Evolutionary conservation across 306 rosid genomes (phyloP).

Genomic region (Nissolia schottii): DNA sequence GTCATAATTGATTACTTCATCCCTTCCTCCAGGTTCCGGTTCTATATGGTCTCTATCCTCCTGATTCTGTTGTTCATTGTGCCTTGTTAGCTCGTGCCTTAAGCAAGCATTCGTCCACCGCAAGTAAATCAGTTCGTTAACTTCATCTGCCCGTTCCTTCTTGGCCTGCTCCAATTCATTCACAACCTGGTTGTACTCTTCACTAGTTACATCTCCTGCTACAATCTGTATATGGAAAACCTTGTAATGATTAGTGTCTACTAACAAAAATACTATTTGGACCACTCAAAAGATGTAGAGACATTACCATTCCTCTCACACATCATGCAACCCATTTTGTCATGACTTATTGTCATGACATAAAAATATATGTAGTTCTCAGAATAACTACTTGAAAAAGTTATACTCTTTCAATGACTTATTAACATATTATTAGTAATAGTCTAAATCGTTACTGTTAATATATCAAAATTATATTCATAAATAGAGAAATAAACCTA

Average conservation of each 20-base stretch:
- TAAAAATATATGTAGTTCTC: too few species aligned
- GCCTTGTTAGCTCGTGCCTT: slow-evolving; percentile 40
- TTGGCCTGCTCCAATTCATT: slow-evolving; percentile 40
- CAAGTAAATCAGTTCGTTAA: slow-evolving; percentile 37
- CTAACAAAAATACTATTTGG: too few species aligned
- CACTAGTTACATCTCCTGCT: slow-evolving; percentile 31
- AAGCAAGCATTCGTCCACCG: slow-evolving; percentile 62
- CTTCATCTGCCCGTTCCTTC: slow-evolving; percentile 41
- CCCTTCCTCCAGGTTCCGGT: slow-evolving; percentile 26
- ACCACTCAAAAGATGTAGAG: too few species aligned
- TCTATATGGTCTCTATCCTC: slow-evolving; percentile 23
- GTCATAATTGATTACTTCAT: slow-evolving; percentile 26
- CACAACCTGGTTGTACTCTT: slow-evolving; percentile 30
- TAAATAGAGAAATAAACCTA: not conserved
- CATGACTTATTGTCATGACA: too few species aligned
- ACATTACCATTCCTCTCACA: too few species aligned
- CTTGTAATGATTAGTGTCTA: not conserved
- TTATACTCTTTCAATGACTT: too few species aligned
- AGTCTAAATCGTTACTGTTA: too few species aligned
- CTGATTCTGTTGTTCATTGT: slow-evolving; percentile 23
- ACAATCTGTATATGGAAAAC: slow-evolving; percentile 38
- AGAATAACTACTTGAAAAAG: too few species aligned
- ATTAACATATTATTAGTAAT: too few species aligned
- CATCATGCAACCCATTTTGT: too few species aligned
- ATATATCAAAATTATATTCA: not conserved